These are phyloP conservation scores for Lactuca saligna DNA, from an alignment of 129 eudicot species.

Conservation along the genomic window DNA sequence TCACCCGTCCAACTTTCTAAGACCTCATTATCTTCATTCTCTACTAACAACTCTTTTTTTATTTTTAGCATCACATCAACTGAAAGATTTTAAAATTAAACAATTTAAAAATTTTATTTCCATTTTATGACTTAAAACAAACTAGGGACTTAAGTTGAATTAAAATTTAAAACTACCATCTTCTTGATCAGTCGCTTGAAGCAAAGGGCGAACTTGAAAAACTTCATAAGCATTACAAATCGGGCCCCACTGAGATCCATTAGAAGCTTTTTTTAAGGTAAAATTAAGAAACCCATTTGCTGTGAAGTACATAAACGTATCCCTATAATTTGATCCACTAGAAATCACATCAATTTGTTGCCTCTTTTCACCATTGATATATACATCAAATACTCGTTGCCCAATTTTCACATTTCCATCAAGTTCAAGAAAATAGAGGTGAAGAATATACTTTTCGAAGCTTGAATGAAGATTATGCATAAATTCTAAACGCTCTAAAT, in stretches of 20 bases:
- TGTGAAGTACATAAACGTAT: conserved; percentile 36
- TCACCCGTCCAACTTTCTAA: conserved; percentile 69
- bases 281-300: conserved; percentile 46
- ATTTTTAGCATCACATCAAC: conserved; percentile 47
- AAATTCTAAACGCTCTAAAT: conserved; percentile 57
- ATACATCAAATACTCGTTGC: conserved; percentile 58
- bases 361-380: conserved; percentile 40
- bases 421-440: conserved; percentile 63
- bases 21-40: conserved; percentile 42
- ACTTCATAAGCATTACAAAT: conserved; percentile 66
- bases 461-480: conserved; percentile 40
- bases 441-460: conserved; percentile 35
- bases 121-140: conserved; percentile 4
- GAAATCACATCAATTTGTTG: conserved; percentile 44
- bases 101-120: conserved; percentile 7
- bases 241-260: conserved; percentile 59
- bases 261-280: conserved; percentile 48
- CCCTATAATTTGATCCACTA: conserved; percentile 35
- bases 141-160: conserved; percentile 9
- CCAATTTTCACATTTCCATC: conserved; percentile 51
- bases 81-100: conserved; percentile 21
- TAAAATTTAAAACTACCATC: conserved; percentile 39
- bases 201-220: conserved; percentile 43
- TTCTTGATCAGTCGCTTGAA: conserved; percentile 47
- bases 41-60: conserved; percentile 48